Conservation (phyloP, 2,329 filamentous ascomycete genomes). For the Chaetothyriales sp. region DNA sequence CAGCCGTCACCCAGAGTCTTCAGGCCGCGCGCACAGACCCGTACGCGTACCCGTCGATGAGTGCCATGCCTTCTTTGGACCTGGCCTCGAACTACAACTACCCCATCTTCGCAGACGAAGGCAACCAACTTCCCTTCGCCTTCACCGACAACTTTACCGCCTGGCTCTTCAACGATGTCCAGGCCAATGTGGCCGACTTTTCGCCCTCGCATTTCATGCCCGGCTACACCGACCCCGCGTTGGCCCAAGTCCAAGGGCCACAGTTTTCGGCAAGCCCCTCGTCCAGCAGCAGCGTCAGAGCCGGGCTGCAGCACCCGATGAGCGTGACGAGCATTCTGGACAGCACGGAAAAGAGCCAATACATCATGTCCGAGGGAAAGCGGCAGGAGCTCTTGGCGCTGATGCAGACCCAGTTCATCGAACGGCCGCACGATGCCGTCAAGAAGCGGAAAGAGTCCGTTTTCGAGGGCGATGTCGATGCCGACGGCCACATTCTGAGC, state of each 20-base stretch:
- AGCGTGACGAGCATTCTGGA: conserved; percentile 76
- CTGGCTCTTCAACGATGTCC: conserved; percentile 63
- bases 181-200: conserved; percentile 40
- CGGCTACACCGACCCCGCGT: conserved; percentile 28
- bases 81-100: conserved; percentile 39
- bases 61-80: conserved; percentile 22
- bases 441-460: conserved; percentile 64
- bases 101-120: conserved; percentile 76
- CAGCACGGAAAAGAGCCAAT: conserved; percentile 58
- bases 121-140: conserved; percentile 75
- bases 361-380: conserved; percentile 74
- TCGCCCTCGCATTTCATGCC: conserved; percentile 27
- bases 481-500: conserved; percentile 53
- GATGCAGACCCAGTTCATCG: conserved; percentile 68
- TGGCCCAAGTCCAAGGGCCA: conserved; percentile 34
- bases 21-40: conserved; percentile 9
- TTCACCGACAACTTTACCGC: conserved; percentile 80
- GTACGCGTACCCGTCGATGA: conserved; percentile 13
- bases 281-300: conserved; percentile 27
- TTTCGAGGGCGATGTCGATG: conserved; percentile 61
- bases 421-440: conserved; percentile 59
- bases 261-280: conserved; percentile 39
- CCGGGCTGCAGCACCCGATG: conserved; percentile 58
- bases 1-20: conserved; percentile 20
- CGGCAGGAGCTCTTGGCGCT: conserved; percentile 69